Percentiles rank a stretch among this genome's conserved stretches.
These are phyloP conservation scores for Macrophomina tecta DNA, from an alignment of 2,329 filamentous ascomycete species.

Conservation along the genomic window DNA sequence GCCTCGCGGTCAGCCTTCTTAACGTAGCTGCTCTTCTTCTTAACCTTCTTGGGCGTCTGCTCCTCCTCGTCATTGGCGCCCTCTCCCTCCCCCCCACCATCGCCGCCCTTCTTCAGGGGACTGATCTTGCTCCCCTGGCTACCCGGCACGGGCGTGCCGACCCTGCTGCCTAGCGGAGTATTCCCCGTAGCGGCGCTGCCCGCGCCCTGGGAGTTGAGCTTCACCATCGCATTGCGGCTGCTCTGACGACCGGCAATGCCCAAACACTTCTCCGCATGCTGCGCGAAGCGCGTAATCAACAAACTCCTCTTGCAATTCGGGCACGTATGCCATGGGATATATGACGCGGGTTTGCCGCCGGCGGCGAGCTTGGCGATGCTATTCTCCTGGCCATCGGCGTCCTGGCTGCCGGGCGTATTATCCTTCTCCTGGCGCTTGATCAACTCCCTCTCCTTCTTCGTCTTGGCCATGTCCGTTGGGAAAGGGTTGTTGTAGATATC, in stretches of 20 bases:
- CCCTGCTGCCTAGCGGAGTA: constrained; percentile 51
- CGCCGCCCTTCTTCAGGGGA: constrained; percentile 37
- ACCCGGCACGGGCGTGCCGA: constrained; percentile 49
- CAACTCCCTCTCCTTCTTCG: constrained; percentile 72
- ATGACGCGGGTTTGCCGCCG: constrained; percentile 52
- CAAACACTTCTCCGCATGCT: constrained; percentile 67
- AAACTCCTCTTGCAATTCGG: constrained; percentile 67
- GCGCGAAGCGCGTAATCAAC: constrained; percentile 65
- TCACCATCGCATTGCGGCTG: constrained; percentile 57
- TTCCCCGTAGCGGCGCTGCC: constrained; percentile 48
- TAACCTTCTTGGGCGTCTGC: constrained; percentile 54
- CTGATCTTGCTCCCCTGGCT: constrained; percentile 41
- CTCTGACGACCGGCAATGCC: constrained; percentile 62
- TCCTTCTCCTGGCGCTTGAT: constrained; percentile 51
- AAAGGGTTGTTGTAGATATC: constrained; percentile 86
- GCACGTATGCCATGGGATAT: constrained; percentile 62
- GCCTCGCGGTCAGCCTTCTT: constrained; percentile 47
- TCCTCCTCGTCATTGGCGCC: constrained; percentile 40
- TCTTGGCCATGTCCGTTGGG: constrained; percentile 76
- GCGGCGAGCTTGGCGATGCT: constrained; percentile 57
- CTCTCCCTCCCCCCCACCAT: constrained; percentile 25
- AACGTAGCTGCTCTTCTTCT: constrained; percentile 54
- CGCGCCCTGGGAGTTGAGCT: constrained; percentile 36
- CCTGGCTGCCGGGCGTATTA: constrained; percentile 52
- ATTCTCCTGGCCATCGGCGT: constrained; percentile 37